Evolutionary conservation across 345 rosid species (phyloP), one percentile per base, ranked within the genome.

Genomic region (Populus davidiana): DNA sequence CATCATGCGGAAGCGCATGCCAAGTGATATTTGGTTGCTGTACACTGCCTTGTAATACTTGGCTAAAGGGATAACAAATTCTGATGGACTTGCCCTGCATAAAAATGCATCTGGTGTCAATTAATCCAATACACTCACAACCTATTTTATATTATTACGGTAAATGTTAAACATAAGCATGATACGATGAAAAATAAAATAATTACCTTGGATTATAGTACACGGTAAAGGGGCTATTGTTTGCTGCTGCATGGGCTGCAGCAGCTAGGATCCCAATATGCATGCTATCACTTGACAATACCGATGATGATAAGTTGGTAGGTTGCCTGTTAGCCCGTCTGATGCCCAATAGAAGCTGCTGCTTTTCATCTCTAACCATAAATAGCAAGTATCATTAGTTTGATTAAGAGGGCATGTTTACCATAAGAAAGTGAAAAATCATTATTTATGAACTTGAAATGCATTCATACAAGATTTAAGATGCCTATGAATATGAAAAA

Each of bases 191-290:
- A 72, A 77, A 29, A 21, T n/a, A 38, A 52, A 72, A 9, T n/a
- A 13, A 74, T 36, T 29, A 89, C 97, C 97, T 92, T 76, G 99
- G 97, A 83, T 96, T 96, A 67, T 87, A 96, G 83, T 92, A 92
- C 74, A 96, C 89, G 8, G 96, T 91, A 69, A 96, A 96, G 23
- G 96, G 97, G 77, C 98, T 96, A 78, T 85, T 93, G 78, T 90
- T 96, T 54, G 99, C 93, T 73, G 97, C 94, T 18, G 99, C 99
- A 87, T 96, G 97, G 84, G 99, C 98, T 13, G 99, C 98, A 9
- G 98, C 98, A 69, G 99, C 99, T 64, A 93, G 89, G 62, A 93
- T 90, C 63, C 98, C 98, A 69, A 96, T 93, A 79, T 93, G 99
- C 99, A 96, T 93, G 86, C 99, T 92, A 76, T 96, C 99, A 77